Conservation (phyloP, 2,329 filamentous ascomycete species). For the Pseudofabraea citricarpa region DNA sequence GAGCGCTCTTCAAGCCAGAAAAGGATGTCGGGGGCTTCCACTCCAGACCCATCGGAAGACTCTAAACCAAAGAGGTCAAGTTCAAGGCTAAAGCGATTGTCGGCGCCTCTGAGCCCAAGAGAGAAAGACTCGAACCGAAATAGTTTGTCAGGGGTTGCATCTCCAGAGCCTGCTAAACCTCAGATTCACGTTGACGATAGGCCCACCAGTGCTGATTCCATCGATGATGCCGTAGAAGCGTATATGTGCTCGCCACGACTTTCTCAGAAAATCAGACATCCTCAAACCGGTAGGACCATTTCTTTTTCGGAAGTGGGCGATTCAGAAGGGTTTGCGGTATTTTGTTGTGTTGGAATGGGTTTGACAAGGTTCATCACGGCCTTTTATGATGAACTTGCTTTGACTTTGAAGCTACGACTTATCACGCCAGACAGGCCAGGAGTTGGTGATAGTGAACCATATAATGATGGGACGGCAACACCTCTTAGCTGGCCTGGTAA, state of each 20-base stretch:
- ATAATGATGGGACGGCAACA: conserved; percentile 75
- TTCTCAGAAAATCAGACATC: conserved; percentile 83
- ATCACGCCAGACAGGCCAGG: conserved; percentile 94
- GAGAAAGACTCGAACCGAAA: conserved; percentile 25
- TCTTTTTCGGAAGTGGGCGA: conserved; percentile 97
- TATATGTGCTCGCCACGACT: conserved; percentile 80
- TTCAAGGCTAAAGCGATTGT: conserved; percentile 55
- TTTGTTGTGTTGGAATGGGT: conserved; percentile 97
- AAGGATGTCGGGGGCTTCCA: conserved; percentile 43
- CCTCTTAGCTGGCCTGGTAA: conserved; percentile 91
- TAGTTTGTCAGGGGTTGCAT: conserved; percentile 21
- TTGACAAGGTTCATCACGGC: conserved; percentile 92
- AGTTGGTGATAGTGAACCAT: conserved; percentile 85
- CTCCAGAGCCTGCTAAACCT: conserved; percentile 21
- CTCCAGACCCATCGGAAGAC: conserved; percentile 41
- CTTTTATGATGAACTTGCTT: conserved; percentile 93
- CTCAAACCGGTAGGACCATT: conserved; percentile 80
- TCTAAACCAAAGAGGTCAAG: conserved; percentile 47
- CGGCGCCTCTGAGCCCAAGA: conserved; percentile 37
- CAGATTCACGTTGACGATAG: conserved; percentile 56
- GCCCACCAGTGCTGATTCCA: conserved; percentile 75
- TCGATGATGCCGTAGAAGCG: conserved; percentile 81
- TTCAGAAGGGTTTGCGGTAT: conserved; percentile 82
- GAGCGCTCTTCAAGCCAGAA: conserved; percentile 21
- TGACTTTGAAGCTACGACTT: conserved; percentile 80